Evolutionary conservation across 1,284 basidiomycete species (phyloP).

Genomic region (Thecaphora thlaspeos): DNA sequence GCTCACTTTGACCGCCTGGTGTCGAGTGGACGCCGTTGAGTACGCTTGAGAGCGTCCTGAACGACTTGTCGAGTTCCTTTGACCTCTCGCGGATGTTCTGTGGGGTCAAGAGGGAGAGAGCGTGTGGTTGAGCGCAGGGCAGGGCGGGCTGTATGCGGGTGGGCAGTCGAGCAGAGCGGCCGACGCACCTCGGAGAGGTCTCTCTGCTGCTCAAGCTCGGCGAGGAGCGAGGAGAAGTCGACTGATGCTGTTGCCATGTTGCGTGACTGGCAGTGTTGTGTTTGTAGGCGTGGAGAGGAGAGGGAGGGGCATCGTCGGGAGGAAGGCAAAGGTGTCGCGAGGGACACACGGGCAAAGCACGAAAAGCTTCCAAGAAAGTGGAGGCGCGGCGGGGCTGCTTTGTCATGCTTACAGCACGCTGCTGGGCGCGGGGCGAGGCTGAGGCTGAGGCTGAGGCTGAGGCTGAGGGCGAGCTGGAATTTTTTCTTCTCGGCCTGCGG

Average conservation of each 20-base stretch:
- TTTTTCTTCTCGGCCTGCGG: constrained; percentile 2
- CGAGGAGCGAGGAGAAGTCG: constrained; percentile 32
- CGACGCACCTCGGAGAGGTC: constrained; percentile 13
- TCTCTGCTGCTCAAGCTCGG: constrained; percentile 32
- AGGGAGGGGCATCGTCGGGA: too few species aligned
- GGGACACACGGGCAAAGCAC: too few species aligned
- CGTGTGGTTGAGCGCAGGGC: too few species aligned
- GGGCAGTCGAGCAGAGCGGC: background rate
- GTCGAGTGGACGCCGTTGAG: constrained; percentile 38
- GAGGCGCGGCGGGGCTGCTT: too few species aligned
- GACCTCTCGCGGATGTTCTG: constrained; percentile 26
- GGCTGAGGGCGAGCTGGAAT: background rate
- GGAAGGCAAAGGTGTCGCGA: too few species aligned
- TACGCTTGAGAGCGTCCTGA: constrained; percentile 18
- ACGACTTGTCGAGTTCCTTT: constrained; percentile 35
- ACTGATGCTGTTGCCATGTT: background rate
- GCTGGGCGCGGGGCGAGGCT: too few species aligned
- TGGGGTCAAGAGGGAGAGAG: too few species aligned
- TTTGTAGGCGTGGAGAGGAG: too few species aligned
- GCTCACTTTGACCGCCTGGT: constrained; percentile 7
- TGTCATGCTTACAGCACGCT: too few species aligned
- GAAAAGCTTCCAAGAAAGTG: too few species aligned
- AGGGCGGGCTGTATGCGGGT: background rate
- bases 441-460: too few species aligned
- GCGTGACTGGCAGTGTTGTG: too few species aligned